Evolutionary conservation across 148 eudicot species (phyloP).

Genomic region (Vaccinium macrocarpon): DNA sequence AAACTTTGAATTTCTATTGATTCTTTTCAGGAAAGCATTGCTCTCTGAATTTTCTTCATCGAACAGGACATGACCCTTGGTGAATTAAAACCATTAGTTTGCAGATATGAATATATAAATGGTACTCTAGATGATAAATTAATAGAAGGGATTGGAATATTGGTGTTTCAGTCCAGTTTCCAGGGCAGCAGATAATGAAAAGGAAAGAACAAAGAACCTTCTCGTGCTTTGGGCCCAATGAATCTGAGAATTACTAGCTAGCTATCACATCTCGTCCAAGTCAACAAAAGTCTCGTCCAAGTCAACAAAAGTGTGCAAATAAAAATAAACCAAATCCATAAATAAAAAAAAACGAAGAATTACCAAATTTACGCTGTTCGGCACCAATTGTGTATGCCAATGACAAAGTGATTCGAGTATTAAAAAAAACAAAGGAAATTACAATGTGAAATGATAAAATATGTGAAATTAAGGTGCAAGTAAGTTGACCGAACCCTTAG

Average conservation of each 20-base stretch:
- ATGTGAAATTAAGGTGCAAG: no score
- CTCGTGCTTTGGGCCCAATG: not conserved
- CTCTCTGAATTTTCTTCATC: constrained; percentile 2
- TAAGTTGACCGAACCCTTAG: no score
- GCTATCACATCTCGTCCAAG: no score
- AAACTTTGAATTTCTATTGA: not conserved
- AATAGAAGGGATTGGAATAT: not conserved
- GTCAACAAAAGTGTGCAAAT: no score
- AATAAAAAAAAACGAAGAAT: no score
- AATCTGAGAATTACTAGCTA: not conserved
- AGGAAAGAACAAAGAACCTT: not conserved
- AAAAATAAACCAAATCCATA: no score
- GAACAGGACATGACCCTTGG: not conserved
- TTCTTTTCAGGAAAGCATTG: not conserved
- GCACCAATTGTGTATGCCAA: no score
- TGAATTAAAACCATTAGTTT: not conserved
- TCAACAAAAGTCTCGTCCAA: no score
- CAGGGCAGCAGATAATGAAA: not conserved
- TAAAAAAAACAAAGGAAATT: no score
- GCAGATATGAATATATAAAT: not conserved
- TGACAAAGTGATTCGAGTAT: no score
- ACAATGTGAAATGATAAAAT: no score
- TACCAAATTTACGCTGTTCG: no score
- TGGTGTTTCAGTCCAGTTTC: not conserved
- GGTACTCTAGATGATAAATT: not conserved